Conservation (phyloP, 331 rosid genomes). For the Stylosanthes scabra region DNA sequence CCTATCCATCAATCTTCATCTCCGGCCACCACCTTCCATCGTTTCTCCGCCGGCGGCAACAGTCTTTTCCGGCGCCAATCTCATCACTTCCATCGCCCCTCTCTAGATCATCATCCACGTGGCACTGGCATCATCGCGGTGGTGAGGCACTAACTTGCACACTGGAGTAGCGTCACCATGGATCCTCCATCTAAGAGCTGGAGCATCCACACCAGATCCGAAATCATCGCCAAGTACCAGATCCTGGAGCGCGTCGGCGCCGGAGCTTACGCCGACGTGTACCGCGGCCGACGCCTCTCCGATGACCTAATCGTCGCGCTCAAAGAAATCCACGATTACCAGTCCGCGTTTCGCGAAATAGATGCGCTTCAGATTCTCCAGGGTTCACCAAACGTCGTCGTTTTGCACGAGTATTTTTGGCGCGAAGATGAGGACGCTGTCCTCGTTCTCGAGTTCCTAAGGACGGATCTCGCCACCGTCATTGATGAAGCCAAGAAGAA, state of each 20-base stretch:
- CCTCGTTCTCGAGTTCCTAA: conserved; percentile 74
- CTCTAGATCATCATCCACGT: too few species aligned
- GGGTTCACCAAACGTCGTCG: conserved; percentile 68
- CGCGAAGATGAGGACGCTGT: conserved; percentile 96
- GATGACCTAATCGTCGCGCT: conserved; percentile 78
- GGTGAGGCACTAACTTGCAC: neutral
- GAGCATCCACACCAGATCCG: conserved; percentile 94
- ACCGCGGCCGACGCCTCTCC: conserved; percentile 76
- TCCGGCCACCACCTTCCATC: too few species aligned
- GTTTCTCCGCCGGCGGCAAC: too few species aligned
- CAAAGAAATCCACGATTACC: conserved; percentile 93
- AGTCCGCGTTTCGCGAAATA: conserved; percentile 85
- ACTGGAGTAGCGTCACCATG: conserved; percentile 17
- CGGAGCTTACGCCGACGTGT: conserved; percentile 93
- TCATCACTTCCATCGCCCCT: too few species aligned
- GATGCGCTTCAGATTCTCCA: conserved; percentile 75
- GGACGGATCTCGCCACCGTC: conserved; percentile 71
- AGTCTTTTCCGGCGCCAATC: too few species aligned
- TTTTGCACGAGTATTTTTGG: conserved; percentile 83
- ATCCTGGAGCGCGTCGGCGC: conserved; percentile 85
- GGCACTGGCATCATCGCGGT: too few species aligned
- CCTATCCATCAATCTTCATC: too few species aligned
- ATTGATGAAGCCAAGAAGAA: conserved; percentile 62
- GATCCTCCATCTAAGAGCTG: conserved; percentile 74
- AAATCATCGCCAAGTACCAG: conserved; percentile 75